Conservation (phyloP, 2,329 filamentous ascomycete species). For the Clarireedia monteithiana region DNA sequence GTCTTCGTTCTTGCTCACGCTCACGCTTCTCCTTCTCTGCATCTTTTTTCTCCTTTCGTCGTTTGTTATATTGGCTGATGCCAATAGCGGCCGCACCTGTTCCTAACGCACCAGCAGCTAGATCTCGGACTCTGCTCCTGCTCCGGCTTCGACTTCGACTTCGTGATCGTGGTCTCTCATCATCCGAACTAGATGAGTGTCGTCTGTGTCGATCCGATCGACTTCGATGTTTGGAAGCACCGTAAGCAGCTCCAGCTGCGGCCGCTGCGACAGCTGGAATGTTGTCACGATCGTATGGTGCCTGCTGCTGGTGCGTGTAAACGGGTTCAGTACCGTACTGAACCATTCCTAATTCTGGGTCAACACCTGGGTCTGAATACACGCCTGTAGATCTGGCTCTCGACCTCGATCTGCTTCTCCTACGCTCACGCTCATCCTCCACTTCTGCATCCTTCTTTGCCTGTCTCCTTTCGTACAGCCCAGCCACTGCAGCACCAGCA, state of each 20-base stretch:
- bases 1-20: conserved; percentile 29
- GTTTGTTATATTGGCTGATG: conserved; percentile 51
- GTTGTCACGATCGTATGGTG: conserved; percentile 20
- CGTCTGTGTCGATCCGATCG: conserved; percentile 14
- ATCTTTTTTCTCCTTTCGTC: conserved; percentile 29
- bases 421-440: conserved; percentile 21
- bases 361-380: conserved; percentile 43
- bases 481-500: conserved; percentile 52
- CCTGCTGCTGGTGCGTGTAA: conserved; percentile 31
- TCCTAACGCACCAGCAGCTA: conserved; percentile 47
- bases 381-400: conserved; percentile 43
- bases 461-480: conserved; percentile 52
- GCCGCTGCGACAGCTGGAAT: conserved; percentile 21
- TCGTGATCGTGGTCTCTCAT: conserved; percentile 17
- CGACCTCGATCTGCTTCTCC: conserved; percentile 31
- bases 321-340: conserved; percentile 56
- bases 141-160: conserved; percentile 21
- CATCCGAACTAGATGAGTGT: conserved; percentile 21
- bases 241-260: conserved; percentile 19
- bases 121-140: conserved; percentile 45
- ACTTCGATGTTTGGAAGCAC: conserved; percentile 19
- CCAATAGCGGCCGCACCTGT: conserved; percentile 55
- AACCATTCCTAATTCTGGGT: conserved; percentile 62
- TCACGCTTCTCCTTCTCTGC: conserved; percentile 21
- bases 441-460: conserved; percentile 49